These are phyloP conservation scores for Plasmopara muralis DNA, from an alignment of 352 stramenopile genomes.

Conservation along the genomic window DNA sequence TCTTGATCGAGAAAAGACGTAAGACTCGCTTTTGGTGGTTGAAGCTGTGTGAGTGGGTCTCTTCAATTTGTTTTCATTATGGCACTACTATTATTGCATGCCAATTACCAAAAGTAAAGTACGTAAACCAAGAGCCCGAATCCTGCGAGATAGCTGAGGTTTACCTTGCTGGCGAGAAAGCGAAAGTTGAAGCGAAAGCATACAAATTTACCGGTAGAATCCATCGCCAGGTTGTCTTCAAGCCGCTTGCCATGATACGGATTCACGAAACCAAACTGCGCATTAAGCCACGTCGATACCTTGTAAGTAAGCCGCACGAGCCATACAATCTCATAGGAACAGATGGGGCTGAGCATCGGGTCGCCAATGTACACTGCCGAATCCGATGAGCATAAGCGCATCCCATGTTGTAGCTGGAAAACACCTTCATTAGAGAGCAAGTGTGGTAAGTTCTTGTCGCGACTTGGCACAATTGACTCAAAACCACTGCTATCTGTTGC, in stretches of 20 bases:
- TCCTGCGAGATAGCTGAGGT: conserved; percentile 55
- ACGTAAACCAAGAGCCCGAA: conserved; percentile 62
- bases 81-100: no score
- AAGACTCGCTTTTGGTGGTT: no score
- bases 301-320: conserved; percentile 76
- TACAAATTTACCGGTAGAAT: conserved; percentile 32
- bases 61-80: no score
- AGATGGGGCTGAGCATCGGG: conserved; percentile 81
- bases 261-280: conserved; percentile 52
- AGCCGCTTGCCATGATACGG: conserved; percentile 65
- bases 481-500: conserved; percentile 13
- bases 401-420: conserved; percentile 53
- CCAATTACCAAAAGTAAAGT: conserved; percentile 56
- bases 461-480: conserved; percentile 60
- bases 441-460: conserved; percentile 45
- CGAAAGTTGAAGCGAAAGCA: conserved; percentile 82
- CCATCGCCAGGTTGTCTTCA: conserved; percentile 67
- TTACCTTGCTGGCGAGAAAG: conserved; percentile 83
- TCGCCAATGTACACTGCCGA: conserved; percentile 64
- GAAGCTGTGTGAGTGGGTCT: no score
- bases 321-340: conserved; percentile 65
- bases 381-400: conserved; percentile 72
- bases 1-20: no score
- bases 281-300: conserved; percentile 77
- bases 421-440: conserved; percentile 57